Conservation (phyloP, 2,329 filamentous ascomycete genomes). For the Xylariales sp. region DNA sequence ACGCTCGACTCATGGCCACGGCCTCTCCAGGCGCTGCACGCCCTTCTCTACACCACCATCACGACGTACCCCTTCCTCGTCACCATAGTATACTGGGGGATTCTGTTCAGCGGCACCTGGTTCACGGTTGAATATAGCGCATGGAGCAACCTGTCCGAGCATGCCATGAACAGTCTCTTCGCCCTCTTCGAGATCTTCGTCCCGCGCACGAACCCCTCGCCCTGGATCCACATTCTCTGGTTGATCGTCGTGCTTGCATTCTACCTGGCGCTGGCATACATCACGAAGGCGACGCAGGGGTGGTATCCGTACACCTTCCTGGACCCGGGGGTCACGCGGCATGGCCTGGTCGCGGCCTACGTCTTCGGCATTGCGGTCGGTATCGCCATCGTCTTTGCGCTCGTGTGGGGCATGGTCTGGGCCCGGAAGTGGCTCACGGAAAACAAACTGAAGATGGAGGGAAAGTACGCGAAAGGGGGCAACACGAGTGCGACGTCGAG, state of each 20-base stretch:
- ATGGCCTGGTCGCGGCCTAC: constrained; percentile 57
- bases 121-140: constrained; percentile 46
- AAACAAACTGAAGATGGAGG: constrained; percentile 19
- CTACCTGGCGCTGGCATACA: constrained; percentile 70
- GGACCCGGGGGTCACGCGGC: constrained; percentile 49
- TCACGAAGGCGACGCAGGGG: constrained; percentile 63
- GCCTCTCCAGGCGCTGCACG: constrained; percentile 59
- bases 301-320: constrained; percentile 79
- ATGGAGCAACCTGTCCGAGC: constrained; percentile 68
- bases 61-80: constrained; percentile 64
- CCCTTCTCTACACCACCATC: constrained; percentile 58
- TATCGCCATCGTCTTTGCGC: constrained; percentile 37
- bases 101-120: constrained; percentile 61
- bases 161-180: constrained; percentile 69
- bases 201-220: constrained; percentile 53
- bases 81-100: constrained; percentile 65
- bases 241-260: constrained; percentile 65
- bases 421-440: constrained; percentile 32
- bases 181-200: constrained; percentile 72
- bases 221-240: constrained; percentile 62
- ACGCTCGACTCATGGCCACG: constrained; percentile 58
- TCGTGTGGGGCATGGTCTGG: constrained; percentile 38
- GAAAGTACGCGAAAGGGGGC: constrained; percentile 19
- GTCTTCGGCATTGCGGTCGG: constrained; percentile 46
- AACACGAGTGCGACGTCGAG: background rate